Conservation (phyloP, 805 yeast genomes). For the Candida loeiensis region DNA sequence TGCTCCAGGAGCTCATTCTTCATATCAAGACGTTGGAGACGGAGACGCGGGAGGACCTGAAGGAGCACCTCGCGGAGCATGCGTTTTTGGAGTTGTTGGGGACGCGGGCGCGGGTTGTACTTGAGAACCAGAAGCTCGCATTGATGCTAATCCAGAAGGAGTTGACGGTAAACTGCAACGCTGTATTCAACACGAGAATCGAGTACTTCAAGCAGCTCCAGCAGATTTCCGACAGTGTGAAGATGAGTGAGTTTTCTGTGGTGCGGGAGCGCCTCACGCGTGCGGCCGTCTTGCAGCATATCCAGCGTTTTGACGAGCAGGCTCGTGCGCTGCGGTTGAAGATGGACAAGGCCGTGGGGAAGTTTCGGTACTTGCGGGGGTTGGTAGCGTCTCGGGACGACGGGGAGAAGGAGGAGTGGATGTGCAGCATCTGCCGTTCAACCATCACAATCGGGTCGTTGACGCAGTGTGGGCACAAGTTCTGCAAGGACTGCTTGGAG, state of each 20-base stretch:
- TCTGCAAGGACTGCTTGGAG: constrained; percentile 75
- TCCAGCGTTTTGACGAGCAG: constrained; percentile 12
- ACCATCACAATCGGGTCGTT: constrained; percentile 71
- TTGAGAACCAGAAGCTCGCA: constrained; percentile 44
- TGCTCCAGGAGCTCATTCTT: constrained; percentile 32
- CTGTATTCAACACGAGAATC: constrained; percentile 73
- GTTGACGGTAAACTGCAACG: constrained; percentile 50
- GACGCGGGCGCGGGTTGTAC: constrained; percentile 24
- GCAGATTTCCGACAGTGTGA: constrained; percentile 78
- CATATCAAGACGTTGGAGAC: constrained; percentile 26
- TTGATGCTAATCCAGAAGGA: constrained; percentile 43
- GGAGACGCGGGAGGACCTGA: constrained; percentile 18
- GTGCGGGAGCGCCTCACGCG: constrained; percentile 17
- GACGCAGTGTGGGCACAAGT: constrained; percentile 89
- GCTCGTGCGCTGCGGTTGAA: constrained; percentile 7
- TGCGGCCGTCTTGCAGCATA: constrained; percentile 9
- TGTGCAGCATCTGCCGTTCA: constrained; percentile 78
- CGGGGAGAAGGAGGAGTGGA: constrained; percentile 30
- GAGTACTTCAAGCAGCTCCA: constrained; percentile 84
- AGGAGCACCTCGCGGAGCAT: constrained; percentile 16
- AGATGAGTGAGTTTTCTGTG: constrained; percentile 27
- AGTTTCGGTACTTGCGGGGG: constrained; percentile 32
- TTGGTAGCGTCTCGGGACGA: constrained; percentile 16
- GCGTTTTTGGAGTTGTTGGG: constrained; percentile 20
- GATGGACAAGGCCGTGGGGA: constrained; percentile 32